A percentile compares a stretch with the other conserved stretches of the same genome.
Evolutionary conservation across 1,284 basidiomycete species (phyloP).

Genomic region (Ganoderma lucidum): DNA sequence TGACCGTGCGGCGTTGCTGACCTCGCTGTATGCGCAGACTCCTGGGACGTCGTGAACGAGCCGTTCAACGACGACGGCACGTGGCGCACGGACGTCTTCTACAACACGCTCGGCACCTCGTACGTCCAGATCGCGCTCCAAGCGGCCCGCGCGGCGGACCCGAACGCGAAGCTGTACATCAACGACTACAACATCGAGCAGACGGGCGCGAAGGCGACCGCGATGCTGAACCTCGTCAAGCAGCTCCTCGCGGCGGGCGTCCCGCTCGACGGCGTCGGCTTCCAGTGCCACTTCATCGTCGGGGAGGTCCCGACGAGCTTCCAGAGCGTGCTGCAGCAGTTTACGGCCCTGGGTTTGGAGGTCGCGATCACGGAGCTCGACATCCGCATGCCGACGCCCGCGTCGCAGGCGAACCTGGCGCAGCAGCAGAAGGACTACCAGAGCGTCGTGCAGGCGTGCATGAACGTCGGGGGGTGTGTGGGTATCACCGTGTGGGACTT

Average conservation of each 20-base stretch:
- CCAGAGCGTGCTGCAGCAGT: slow-evolving; percentile 50
- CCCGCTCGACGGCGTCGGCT: slow-evolving; percentile 59
- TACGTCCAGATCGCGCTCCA: slow-evolving; percentile 54
- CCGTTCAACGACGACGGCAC: slow-evolving; percentile 70
- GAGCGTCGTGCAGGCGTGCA: slow-evolving; percentile 54
- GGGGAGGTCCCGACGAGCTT: slow-evolving; percentile 51
- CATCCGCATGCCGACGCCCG: slow-evolving; percentile 58
- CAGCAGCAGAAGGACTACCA: slow-evolving; percentile 60
- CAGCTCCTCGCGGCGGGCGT: slow-evolving; percentile 49
- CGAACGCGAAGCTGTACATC: slow-evolving; percentile 51
- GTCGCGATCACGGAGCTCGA: slow-evolving; percentile 66
- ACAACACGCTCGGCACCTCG: slow-evolving; percentile 52
- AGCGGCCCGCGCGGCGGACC: slow-evolving; percentile 56
- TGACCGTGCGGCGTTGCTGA: neutral
- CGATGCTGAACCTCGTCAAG: slow-evolving; percentile 55
- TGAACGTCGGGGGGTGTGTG: slow-evolving; percentile 51
- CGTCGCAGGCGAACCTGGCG: slow-evolving; percentile 50
- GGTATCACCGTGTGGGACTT: slow-evolving; percentile 61
- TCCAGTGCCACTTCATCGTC: slow-evolving; percentile 60
- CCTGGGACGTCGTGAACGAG: slow-evolving; percentile 54
- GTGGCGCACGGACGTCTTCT: slow-evolving; percentile 56
- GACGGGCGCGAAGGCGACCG: slow-evolving; percentile 51
- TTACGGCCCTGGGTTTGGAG: slow-evolving; percentile 60
- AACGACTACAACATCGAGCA: slow-evolving; percentile 61
- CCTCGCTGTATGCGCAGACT: slow-evolving; percentile 21